Percentiles rank a stretch among this genome's conserved stretches.
Conservation (phyloP, 495 filamentous ascomycete species). For the Neurospora pannonica region DNA sequence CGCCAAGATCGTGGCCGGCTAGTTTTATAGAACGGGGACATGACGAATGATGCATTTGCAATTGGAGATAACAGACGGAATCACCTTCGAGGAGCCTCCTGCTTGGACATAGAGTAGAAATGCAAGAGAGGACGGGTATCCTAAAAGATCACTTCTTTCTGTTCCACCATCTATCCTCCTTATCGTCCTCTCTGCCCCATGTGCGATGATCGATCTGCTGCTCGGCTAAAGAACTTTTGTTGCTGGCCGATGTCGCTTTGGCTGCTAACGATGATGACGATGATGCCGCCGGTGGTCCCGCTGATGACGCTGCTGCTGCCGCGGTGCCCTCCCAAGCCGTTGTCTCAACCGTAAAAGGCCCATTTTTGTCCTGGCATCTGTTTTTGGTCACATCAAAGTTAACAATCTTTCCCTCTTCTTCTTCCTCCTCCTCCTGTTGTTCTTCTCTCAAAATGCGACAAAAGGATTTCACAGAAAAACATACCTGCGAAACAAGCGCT, state of each 20-base stretch:
- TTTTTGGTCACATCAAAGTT: slow-evolving; percentile 1
- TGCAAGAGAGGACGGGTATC: not conserved
- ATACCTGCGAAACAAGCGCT: slow-evolving; percentile 73
- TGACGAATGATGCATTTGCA: not conserved
- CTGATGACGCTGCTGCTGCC: not conserved
- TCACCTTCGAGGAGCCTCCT: not conserved
- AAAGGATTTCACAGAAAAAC: slow-evolving; percentile 15
- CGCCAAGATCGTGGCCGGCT: not conserved
- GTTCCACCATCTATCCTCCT: not conserved
- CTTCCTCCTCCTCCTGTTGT: not conserved
- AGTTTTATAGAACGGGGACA: not conserved
- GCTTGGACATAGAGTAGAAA: not conserved
- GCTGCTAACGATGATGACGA: not conserved
- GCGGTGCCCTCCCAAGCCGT: slow-evolving; percentile 59
- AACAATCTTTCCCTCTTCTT: not conserved
- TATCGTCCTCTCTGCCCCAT: not conserved
- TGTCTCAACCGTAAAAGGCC: slow-evolving; percentile 66
- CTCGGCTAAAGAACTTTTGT: not conserved
- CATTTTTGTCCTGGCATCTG: slow-evolving; percentile 61
- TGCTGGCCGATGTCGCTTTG: not conserved
- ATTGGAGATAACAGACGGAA: not conserved
- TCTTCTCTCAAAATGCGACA: not conserved
- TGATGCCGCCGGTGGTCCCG: not conserved
- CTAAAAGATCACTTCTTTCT: not conserved
- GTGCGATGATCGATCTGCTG: not conserved